A percentile compares a stretch with the other conserved stretches of the same genome.
Conservation (phyloP, 108 stramenopile genomes). For the Stephanodiscus minutulus region DNA sequence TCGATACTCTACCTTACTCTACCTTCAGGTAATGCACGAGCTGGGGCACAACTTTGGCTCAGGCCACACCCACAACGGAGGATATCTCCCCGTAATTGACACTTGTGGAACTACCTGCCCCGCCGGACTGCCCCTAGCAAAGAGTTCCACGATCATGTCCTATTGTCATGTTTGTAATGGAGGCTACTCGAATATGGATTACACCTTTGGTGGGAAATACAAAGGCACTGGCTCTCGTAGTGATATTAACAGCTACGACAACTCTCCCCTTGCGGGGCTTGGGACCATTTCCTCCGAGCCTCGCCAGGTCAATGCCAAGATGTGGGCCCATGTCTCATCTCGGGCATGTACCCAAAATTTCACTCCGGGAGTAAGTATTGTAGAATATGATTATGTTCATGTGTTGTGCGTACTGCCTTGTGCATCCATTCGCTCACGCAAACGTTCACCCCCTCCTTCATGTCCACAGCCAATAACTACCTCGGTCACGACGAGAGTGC, state of each 20-base stretch:
- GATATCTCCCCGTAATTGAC: slow-evolving; percentile 2
- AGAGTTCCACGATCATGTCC: slow-evolving; percentile 8
- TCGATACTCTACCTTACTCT: not conserved
- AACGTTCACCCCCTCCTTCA: no score
- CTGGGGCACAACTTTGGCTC: slow-evolving; percentile 9
- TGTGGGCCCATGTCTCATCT: not conserved
- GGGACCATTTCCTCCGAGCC: not conserved
- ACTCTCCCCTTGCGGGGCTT: not conserved
- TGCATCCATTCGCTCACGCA: no score
- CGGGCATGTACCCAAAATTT: no score
- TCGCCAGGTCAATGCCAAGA: slow-evolving; percentile 3
- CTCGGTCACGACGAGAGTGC: no score
- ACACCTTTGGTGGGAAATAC: slow-evolving; percentile 12
- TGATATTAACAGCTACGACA: not conserved
- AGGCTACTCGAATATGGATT: not conserved
- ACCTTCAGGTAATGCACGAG: not conserved
- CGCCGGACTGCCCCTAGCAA: not conserved
- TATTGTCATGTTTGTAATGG: slow-evolving; percentile 4
- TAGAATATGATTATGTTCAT: no score
- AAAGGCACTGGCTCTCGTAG: not conserved
- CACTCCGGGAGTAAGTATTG: no score
- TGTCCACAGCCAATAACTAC: no score
- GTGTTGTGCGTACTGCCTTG: no score
- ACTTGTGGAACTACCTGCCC: slow-evolving; percentile 10
- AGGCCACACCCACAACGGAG: not conserved